These are phyloP conservation scores for Colletotrichum tropicale DNA, from an alignment of 2,329 filamentous ascomycete species.

Conservation along the genomic window DNA sequence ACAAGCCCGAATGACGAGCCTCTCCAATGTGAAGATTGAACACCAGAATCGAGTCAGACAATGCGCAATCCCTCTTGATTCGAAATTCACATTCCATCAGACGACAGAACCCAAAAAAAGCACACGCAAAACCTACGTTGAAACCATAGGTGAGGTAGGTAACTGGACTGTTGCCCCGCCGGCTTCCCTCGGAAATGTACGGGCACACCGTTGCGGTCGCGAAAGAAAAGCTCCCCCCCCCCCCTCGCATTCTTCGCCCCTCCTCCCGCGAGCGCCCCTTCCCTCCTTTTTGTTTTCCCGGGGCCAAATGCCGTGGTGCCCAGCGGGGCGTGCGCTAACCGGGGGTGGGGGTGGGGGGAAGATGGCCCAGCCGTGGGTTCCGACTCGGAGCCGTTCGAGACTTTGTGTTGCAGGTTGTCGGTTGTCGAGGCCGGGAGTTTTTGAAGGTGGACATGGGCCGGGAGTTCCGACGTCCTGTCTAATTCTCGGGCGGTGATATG, in stretches of 20 bases:
- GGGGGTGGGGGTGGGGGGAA: neutral
- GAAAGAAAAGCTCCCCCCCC: neutral
- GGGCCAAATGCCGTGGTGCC: neutral
- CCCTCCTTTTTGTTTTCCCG: slow-evolving; percentile 8
- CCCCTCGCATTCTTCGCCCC: too few species aligned
- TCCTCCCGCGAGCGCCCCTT: neutral
- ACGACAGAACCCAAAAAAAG: neutral
- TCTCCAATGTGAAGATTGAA: too few species aligned
- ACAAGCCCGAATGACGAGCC: neutral
- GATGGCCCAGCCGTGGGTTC: neutral
- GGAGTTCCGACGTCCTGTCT: neutral
- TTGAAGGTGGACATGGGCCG: neutral
- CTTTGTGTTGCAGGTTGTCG: neutral
- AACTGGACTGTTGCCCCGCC: neutral
- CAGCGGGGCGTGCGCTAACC: neutral
- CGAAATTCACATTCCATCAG: neutral
- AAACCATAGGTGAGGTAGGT: neutral
- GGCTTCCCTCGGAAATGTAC: neutral
- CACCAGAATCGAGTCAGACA: too few species aligned
- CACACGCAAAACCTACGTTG: neutral
- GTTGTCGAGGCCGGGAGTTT: neutral
- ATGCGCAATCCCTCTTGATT: neutral
- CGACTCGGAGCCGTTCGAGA: neutral
- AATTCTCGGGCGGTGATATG: neutral
- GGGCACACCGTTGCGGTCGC: neutral